A percentile compares a stretch with the other conserved stretches of the same genome.
These are phyloP conservation scores for Epithemia pelagica DNA, from an alignment of 108 stramenopile genomes.

Conservation along the genomic window DNA sequence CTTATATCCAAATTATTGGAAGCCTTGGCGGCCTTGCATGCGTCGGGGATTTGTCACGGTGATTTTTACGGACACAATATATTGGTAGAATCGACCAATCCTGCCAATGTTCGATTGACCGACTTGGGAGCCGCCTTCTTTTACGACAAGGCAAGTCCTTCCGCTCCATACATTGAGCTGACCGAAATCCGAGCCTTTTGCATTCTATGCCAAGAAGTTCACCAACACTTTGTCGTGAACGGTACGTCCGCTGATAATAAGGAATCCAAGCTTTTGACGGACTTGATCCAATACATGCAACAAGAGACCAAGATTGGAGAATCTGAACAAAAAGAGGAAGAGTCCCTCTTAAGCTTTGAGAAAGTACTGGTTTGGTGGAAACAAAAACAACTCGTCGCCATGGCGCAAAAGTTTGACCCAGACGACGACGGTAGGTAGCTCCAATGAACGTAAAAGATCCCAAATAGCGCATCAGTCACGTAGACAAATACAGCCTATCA, in stretches of 20 bases:
- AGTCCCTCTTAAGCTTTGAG: conserved; percentile 1
- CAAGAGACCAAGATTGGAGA: not conserved
- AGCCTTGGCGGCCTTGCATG: conserved; percentile 34
- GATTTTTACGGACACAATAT: conserved; percentile 75
- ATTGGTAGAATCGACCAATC: conserved; percentile 21
- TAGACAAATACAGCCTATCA: too few species aligned
- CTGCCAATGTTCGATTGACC: conserved; percentile 32
- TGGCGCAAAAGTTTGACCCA: not conserved
- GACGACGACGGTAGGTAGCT: too few species aligned
- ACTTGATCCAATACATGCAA: not conserved
- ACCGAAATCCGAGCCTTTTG: conserved; percentile 43
- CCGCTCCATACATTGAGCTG: conserved; percentile 28
- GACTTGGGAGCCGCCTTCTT: conserved; percentile 69
- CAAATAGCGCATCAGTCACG: too few species aligned
- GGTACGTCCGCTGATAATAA: not conserved
- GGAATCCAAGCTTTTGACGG: not conserved
- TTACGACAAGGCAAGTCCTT: conserved; percentile 23
- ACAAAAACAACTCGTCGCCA: conserved; percentile 6
- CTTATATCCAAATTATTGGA: conserved; percentile 25
- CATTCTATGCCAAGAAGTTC: conserved; percentile 33
- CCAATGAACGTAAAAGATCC: too few species aligned
- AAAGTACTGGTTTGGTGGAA: conserved; percentile 13
- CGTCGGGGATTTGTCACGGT: conserved; percentile 49
- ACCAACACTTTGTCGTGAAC: not conserved
- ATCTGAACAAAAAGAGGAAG: not conserved